phyloP scores from a whole-genome alignment of 768 basidiomycete species.

The Boletellus emodensis region DNA sequence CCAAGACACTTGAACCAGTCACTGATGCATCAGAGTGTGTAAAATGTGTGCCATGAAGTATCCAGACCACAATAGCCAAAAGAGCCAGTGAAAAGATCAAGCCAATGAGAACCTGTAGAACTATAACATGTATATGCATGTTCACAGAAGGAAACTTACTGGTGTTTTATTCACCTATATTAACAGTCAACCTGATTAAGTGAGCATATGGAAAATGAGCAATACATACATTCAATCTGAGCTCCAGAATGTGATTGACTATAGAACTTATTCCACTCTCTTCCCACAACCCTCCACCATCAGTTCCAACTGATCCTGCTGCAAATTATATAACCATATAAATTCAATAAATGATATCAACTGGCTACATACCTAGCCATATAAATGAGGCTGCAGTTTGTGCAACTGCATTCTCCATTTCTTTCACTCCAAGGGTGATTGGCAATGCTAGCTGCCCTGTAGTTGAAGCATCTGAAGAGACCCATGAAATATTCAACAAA shows the following conservation, averaged over 20 bases:
- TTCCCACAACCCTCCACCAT: background rate
- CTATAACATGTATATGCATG: too few species aligned
- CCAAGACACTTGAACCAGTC: background rate
- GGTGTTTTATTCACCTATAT: background rate
- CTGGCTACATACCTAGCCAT: constrained; percentile 6
- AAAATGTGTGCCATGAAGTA: background rate
- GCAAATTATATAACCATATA: background rate
- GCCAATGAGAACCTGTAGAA: background rate
- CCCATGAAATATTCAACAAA: background rate
- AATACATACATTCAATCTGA: constrained; percentile 1
- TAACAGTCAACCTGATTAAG: background rate
- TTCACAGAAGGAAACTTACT: background rate
- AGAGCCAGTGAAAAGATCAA: background rate
- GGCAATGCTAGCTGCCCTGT: background rate
- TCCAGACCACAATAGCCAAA: background rate
- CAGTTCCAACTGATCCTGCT: background rate
- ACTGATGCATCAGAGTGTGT: background rate
- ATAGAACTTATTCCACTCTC: background rate
- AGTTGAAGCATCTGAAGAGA: background rate
- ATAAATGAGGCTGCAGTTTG: background rate
- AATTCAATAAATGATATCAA: background rate
- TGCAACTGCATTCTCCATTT: constrained; percentile 7
- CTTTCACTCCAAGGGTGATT: background rate
- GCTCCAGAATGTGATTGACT: background rate
- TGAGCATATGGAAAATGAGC: too few species aligned